These are phyloP conservation scores for Erythrophleum ivorense DNA, from an alignment of 331 rosid species.

Conservation along the genomic window DNA sequence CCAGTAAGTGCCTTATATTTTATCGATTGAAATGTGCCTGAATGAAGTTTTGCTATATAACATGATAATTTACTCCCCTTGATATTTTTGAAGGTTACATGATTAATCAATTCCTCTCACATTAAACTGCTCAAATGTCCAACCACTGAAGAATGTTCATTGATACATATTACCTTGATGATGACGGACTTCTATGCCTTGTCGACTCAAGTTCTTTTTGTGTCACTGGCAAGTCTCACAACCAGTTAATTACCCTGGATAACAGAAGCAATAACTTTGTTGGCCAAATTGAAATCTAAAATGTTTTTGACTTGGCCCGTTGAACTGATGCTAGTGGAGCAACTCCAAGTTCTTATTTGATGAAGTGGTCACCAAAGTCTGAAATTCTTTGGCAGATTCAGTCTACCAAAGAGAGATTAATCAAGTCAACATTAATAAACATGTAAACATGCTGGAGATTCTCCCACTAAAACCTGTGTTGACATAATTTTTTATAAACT, in stretches of 20 bases:
- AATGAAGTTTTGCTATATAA: neutral
- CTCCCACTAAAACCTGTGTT: no score
- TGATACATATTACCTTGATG: neutral
- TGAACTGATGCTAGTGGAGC: neutral
- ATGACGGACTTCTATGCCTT: no score
- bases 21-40: neutral
- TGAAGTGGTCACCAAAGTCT: neutral
- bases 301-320: no score
- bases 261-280: neutral
- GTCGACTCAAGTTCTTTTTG: neutral
- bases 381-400: no score
- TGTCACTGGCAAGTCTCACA: neutral
- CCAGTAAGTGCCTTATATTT: constrained; percentile 61
- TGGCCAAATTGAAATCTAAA: neutral
- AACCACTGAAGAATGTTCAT: neutral
- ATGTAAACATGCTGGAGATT: no score
- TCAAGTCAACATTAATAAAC: no score
- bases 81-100: neutral
- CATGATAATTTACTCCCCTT: neutral
- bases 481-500: no score
- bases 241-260: no score
- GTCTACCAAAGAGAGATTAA: no score
- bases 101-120: neutral
- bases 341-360: neutral
- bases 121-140: neutral